phyloP scores from a whole-genome alignment of 495 filamentous ascomycete genomes.

The Trichoderma reesei region DNA sequence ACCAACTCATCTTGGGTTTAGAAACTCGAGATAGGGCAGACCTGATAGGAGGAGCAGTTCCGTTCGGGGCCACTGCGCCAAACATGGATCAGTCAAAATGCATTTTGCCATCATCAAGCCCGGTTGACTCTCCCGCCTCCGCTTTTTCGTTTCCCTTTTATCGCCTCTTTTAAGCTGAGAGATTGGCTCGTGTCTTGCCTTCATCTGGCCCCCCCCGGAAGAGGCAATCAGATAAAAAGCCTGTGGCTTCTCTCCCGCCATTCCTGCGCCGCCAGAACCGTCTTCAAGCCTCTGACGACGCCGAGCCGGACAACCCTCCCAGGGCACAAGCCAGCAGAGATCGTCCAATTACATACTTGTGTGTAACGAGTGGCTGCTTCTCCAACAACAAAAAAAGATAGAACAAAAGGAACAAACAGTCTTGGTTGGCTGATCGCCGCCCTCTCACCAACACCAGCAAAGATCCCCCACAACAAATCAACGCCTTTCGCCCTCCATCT shows the following conservation, averaged over 20 bases:
- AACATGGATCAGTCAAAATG: neutral
- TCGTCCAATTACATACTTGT: neutral
- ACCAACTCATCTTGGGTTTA: too few species aligned
- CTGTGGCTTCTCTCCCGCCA: neutral
- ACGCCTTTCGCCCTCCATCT: neutral
- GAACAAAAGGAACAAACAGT: neutral
- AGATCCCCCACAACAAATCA: too few species aligned
- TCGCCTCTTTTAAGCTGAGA: neutral
- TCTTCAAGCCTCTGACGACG: constrained; percentile 6
- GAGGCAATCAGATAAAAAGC: constrained; percentile 6
- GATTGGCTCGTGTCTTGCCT: neutral
- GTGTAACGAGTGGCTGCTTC: neutral
- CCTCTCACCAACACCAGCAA: neutral
- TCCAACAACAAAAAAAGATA: too few species aligned
- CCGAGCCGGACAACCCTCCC: neutral
- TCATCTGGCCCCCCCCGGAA: neutral
- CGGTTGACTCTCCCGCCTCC: too few species aligned
- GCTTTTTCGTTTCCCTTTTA: too few species aligned
- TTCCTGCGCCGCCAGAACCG: neutral
- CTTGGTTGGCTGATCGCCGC: neutral
- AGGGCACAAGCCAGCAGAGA: neutral
- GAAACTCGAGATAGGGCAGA: too few species aligned
- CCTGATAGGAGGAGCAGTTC: too few species aligned
- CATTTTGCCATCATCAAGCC: neutral
- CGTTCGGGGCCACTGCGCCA: too few species aligned